phyloP scores from a whole-genome alignment of 148 eudicot genomes.

The Vaccinium corymbosum region DNA sequence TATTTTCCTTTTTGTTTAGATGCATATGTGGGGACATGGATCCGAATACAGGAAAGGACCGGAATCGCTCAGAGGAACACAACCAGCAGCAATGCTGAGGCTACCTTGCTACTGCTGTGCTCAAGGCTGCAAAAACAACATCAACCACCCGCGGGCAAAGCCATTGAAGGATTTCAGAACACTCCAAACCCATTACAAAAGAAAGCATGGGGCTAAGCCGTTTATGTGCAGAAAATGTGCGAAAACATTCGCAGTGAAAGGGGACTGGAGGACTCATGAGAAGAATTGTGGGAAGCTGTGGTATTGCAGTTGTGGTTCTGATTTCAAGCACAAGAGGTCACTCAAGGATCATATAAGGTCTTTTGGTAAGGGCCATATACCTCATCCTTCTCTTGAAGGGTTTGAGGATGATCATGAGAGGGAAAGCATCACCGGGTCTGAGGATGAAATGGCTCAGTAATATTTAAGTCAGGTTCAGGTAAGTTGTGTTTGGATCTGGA shows the following conservation, averaged over 20 bases:
- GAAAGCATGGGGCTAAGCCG: slow-evolving; percentile 76
- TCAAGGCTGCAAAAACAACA: slow-evolving; percentile 74
- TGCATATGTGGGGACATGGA: slow-evolving; percentile 96
- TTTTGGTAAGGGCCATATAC: slow-evolving; percentile 63
- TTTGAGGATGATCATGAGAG: slow-evolving; percentile 32
- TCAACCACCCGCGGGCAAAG: slow-evolving; percentile 71
- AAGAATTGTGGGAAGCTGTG: slow-evolving; percentile 83
- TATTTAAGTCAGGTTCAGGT: slow-evolving; percentile 1
- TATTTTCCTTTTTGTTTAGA: slow-evolving; percentile 24
- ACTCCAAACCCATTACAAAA: slow-evolving; percentile 78
- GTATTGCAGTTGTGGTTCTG: slow-evolving; percentile 75
- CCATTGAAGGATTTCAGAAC: slow-evolving; percentile 79
- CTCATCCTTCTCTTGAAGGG: slow-evolving; percentile 48
- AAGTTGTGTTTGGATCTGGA: slow-evolving; percentile 7
- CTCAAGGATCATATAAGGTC: slow-evolving; percentile 76
- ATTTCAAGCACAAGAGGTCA: slow-evolving; percentile 83
- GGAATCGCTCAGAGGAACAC: slow-evolving; percentile 68
- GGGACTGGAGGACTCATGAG: slow-evolving; percentile 85
- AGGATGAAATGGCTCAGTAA: slow-evolving; percentile 32
- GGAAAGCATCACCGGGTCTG: slow-evolving; percentile 38
- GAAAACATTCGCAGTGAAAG: slow-evolving; percentile 73
- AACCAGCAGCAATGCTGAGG: slow-evolving; percentile 80
- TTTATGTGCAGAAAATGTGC: slow-evolving; percentile 75
- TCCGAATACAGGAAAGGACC: slow-evolving; percentile 84
- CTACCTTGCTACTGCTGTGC: slow-evolving; percentile 82